Evolutionary conservation across 2,329 filamentous ascomycete genomes (phyloP).

Genomic region (Neonectria hederae): DNA sequence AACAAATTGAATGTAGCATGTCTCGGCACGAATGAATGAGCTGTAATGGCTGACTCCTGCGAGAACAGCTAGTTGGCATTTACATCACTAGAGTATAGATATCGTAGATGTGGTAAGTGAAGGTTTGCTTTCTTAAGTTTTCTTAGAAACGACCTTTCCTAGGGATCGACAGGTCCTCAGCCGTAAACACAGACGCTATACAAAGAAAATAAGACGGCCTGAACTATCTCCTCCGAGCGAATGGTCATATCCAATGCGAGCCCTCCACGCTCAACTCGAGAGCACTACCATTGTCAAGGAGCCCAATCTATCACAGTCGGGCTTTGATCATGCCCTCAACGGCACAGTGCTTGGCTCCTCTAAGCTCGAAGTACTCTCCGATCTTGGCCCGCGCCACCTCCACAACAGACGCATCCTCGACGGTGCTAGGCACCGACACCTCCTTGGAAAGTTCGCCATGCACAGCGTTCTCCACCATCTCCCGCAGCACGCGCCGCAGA

Average conservation of each 20-base stretch:
- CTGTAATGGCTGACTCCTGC: background rate
- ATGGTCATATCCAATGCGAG: slow-evolving; percentile 5
- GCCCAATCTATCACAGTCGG: slow-evolving; percentile 55
- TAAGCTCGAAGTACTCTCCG: slow-evolving; percentile 76
- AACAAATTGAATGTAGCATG: no score
- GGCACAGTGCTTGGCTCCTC: slow-evolving; percentile 52
- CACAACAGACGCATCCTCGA: slow-evolving; percentile 82
- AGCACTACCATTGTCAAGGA: background rate
- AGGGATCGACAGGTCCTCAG: slow-evolving; percentile 15
- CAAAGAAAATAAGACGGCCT: slow-evolving; percentile 22
- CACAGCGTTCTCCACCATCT: slow-evolving; percentile 84
- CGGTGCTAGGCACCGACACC: slow-evolving; percentile 81
- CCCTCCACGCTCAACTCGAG: background rate
- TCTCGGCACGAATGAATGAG: no score
- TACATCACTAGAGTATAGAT: background rate
- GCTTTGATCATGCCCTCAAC: slow-evolving; percentile 62
- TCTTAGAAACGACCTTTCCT: slow-evolving; percentile 1
- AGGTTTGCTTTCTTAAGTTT: background rate
- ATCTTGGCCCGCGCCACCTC: slow-evolving; percentile 77
- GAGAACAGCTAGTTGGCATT: background rate
- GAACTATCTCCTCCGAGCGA: slow-evolving; percentile 19
- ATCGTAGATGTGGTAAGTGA: no score
- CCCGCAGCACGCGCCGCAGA: slow-evolving; percentile 79
- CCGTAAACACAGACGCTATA: slow-evolving; percentile 26
- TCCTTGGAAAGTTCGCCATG: slow-evolving; percentile 76